These are phyloP conservation scores for Trichoderma guizhouense DNA, from an alignment of 2,329 filamentous ascomycete genomes.

Conservation along the genomic window DNA sequence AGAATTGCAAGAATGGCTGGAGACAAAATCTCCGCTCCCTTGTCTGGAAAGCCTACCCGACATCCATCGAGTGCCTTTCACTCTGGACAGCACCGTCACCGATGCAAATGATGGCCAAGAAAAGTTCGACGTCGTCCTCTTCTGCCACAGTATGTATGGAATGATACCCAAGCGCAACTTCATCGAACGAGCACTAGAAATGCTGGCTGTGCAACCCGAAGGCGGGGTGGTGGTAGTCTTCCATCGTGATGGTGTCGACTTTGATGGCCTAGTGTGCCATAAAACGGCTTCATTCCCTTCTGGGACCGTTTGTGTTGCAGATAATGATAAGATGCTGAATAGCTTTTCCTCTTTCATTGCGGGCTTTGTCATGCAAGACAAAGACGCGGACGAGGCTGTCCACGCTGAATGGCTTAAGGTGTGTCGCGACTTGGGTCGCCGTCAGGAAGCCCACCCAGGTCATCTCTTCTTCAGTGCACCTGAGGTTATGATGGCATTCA, in stretches of 20 bases:
- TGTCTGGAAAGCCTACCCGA: conserved; percentile 36
- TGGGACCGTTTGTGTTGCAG: conserved; percentile 40
- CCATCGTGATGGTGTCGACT: conserved; percentile 47
- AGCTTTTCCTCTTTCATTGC: conserved; percentile 52
- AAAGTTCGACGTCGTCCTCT: conserved; percentile 54
- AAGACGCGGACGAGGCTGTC: conserved; percentile 30
- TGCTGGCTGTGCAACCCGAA: conserved; percentile 41
- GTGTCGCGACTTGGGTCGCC: conserved; percentile 48
- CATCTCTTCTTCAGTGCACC: conserved; percentile 49
- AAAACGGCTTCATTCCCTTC: conserved; percentile 44
- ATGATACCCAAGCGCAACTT: conserved; percentile 47
- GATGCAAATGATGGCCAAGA: conserved; percentile 26
- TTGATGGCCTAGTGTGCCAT: conserved; percentile 49
- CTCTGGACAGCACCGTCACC: conserved; percentile 24
- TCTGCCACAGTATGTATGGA: conserved; percentile 64
- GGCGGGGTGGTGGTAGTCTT: conserved; percentile 51
- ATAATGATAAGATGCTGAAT: conserved; percentile 47
- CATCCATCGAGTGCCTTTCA: conserved; percentile 41
- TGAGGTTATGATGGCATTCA: conserved; percentile 50
- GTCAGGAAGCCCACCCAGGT: conserved; percentile 33
- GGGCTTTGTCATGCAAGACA: conserved; percentile 40
- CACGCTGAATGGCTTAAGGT: conserved; percentile 45
- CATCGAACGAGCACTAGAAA: conserved; percentile 44
- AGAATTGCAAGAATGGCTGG: conserved; percentile 42
- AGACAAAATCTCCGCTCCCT: conserved; percentile 38